Evolutionary conservation across 352 stramenopile genomes (phyloP), one percentile per base, ranked within the genome.

Genomic region (Thraustochytrium striatum): DNA sequence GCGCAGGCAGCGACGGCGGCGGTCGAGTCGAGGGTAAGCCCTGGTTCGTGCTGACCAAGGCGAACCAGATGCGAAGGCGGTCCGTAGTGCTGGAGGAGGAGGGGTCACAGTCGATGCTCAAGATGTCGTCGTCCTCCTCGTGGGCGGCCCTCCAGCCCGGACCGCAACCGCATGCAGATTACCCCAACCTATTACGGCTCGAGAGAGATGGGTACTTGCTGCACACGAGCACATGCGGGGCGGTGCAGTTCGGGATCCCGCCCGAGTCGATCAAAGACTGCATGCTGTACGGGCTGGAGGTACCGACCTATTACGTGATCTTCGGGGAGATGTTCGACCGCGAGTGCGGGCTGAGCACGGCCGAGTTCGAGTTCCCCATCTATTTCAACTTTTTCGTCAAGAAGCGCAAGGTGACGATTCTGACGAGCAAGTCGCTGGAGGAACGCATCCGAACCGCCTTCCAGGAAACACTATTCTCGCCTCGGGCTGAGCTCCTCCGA

Each of bases 311-410:
- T 72, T 98, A 97, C 82, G 95, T 98, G 68, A 92, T 98, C 16
- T 92, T 91, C 21, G 93, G 92, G 8, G 93, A 98, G 82, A 88
- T 91, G 33, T 98, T 98, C 84, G 96, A 93, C 55, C 89, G 94
- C 69, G 91, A 94, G 28, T 89, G 97, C 28, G 94, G 93, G 50
- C 91, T 98, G 16, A 98, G 97, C 83, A 88, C 97, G n/a, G 93
- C 93, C n/a, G 94, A 98, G 83, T 98, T 98, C 81, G 94, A 98
- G 87, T 98, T 98, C 83, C 94, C 94, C 5, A 92, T 91, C 2
- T 98, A 98, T 81, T 98, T 96, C 83, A 97, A 97, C 82, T 98
- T 97, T 83, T 98, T 98, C 83, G 92, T 94, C 83, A 93, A 93
- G 79, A 83, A 87, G 1, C 88, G 92, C 68, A 91, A 86, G 72